Evolutionary conservation across 179 eudicot species (phyloP), one percentile per base, ranked within the genome.

Genomic region (Drosera spatulata): DNA sequence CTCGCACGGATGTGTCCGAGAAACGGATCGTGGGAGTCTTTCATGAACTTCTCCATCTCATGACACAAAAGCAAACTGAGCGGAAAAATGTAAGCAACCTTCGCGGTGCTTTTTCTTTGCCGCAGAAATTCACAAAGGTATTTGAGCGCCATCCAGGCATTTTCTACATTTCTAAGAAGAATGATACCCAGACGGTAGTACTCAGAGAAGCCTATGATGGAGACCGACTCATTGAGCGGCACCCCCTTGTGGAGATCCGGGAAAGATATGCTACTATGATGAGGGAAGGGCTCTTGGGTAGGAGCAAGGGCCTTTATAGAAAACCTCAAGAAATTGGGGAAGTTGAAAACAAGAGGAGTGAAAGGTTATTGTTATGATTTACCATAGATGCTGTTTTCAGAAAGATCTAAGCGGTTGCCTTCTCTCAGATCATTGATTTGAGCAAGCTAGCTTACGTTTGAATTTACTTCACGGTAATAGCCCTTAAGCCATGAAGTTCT

Each of bases 91-190:
- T 85, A 60, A 91, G 97, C 62, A 87, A 91, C 67, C 81, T 87
- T 22, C 80, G 96, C 10, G 82, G 69, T 52, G 85, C 94, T 40
- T 68, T 91, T 41, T 59, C 58, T 47, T 72, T 91, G 68, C 97
- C 97, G 4, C 96, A 85, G 63, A 91, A 91, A 60, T 91, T 87
- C 58, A 91, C 97, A 0, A 91, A 85, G 82, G 96, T 78, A 60
- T 90, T 91, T 77, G 97, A 91, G 61, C 85, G 97, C 60, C 97
- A 91, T 62, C 97, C 97, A 37, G 90, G 90, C 55, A 85, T 91
- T 41, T 91, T 91, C 64, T 85, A 91, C 69, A 70, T 91, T 39
- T 91, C 97, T 42, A 85, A 58, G 76, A 87, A 91, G 67, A 69
- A 69, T 50, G 87, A 73, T 59, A 81, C 85, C 6, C 96, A 87